These are phyloP conservation scores for Syncephalastrum racemosum DNA, from an alignment of 371 early-diverging fungal species.

Conservation along the genomic window DNA sequence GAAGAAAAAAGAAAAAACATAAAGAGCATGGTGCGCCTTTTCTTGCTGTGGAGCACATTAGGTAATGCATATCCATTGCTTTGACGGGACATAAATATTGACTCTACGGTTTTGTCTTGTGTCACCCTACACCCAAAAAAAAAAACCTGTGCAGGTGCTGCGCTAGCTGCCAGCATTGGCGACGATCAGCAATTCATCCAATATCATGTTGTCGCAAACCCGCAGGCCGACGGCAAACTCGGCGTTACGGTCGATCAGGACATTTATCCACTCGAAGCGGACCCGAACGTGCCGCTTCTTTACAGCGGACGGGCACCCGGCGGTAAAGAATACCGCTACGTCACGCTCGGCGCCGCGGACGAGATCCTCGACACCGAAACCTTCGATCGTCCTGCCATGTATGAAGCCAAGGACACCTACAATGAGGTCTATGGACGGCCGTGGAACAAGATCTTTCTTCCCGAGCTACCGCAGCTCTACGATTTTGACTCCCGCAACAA, in stretches of 20 bases:
- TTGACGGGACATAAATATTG: too few species aligned
- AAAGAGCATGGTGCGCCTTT: too few species aligned
- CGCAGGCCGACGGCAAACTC: not conserved
- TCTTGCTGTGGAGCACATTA: too few species aligned
- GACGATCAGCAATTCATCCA: too few species aligned
- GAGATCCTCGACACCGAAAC: slow-evolving; percentile 21
- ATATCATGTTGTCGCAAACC: slow-evolving; percentile 24
- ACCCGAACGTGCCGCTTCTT: slow-evolving; percentile 18
- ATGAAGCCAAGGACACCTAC: slow-evolving; percentile 18
- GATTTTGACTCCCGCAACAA: slow-evolving; percentile 3
- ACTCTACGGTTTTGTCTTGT: too few species aligned
- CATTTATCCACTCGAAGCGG: slow-evolving; percentile 17
- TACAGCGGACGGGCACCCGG: slow-evolving; percentile 12
- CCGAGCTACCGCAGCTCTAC: slow-evolving; percentile 23
- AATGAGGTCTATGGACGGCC: slow-evolving; percentile 33
- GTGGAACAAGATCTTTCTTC: slow-evolving; percentile 28
- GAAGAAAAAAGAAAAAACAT: too few species aligned
- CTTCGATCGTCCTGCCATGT: slow-evolving; percentile 30
- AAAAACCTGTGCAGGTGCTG: too few species aligned
- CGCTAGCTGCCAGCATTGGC: too few species aligned
- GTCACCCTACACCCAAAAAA: too few species aligned
- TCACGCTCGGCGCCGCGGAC: slow-evolving; percentile 1
- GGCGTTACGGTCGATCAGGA: slow-evolving; percentile 27
- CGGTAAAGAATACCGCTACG: slow-evolving; percentile 24
- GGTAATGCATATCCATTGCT: too few species aligned